Evolutionary conservation across 495 filamentous ascomycete species (phyloP).

Genomic region (Jackrogersella multiformis): DNA sequence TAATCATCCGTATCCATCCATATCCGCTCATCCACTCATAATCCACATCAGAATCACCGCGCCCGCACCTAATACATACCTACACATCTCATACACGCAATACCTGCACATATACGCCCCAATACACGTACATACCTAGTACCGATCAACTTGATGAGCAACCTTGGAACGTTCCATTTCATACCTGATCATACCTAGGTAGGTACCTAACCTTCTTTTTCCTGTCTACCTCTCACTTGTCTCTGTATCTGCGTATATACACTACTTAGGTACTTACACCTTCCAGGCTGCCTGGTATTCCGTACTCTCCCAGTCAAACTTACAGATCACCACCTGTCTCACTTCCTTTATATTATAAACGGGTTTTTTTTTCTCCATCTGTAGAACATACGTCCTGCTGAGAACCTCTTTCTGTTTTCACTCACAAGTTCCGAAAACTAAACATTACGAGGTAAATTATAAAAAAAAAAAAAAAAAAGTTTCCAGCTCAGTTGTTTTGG

Average conservation of each 20-base stretch:
- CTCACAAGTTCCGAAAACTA: too few species aligned
- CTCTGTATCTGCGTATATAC: not conserved
- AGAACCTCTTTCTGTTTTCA: slow-evolving; percentile 1
- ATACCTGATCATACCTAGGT: slow-evolving; percentile 34
- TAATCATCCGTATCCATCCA: slow-evolving; percentile 17
- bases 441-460: slow-evolving; percentile 7
- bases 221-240: not conserved
- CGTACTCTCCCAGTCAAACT: not conserved
- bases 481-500: not conserved
- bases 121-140: not conserved
- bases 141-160: slow-evolving; percentile 26
- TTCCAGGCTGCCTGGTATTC: not conserved
- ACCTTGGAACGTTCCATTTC: slow-evolving; percentile 11
- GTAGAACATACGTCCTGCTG: not conserved
- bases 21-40: slow-evolving; percentile 17
- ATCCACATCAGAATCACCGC: slow-evolving; percentile 14
- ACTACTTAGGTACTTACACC: not conserved
- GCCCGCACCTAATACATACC: slow-evolving; percentile 19
- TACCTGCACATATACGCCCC: not conserved
- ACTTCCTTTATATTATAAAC: not conserved
- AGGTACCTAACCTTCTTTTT: slow-evolving; percentile 27
- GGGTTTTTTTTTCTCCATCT: not conserved
- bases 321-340: not conserved
- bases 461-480: not conserved
- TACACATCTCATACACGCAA: slow-evolving; percentile 2